These are phyloP conservation scores for Kalmusia sp. DNA, from an alignment of 2,329 filamentous ascomycete genomes.

Conservation along the genomic window DNA sequence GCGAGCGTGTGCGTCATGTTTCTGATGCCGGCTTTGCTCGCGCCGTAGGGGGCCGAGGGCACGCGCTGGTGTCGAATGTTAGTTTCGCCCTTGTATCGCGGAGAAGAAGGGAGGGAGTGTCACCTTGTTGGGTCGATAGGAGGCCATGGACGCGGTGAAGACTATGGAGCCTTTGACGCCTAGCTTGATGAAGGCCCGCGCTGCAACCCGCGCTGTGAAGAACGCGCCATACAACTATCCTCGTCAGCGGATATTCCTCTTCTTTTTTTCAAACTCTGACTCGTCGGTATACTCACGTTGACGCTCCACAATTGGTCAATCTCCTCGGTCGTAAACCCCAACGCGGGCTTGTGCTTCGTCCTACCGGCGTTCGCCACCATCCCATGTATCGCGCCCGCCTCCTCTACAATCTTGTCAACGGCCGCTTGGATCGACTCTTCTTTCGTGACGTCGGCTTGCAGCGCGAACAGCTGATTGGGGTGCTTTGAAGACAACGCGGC, in stretches of 20 bases:
- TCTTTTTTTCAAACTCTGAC: not conserved
- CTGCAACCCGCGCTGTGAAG: conserved; percentile 52
- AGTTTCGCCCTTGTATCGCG: too few species aligned
- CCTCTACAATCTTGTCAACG: conserved; percentile 53
- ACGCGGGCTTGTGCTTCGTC: conserved; percentile 60
- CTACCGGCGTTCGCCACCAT: conserved; percentile 60
- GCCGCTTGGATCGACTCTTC: conserved; percentile 54
- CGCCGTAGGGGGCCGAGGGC: conserved; percentile 51
- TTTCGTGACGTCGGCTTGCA: conserved; percentile 57
- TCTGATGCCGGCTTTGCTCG: conserved; percentile 53
- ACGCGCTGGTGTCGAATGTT: too few species aligned
- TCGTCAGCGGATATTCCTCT: not conserved
- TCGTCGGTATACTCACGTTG: too few species aligned
- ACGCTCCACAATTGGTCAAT: conserved; percentile 54
- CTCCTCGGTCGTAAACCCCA: conserved; percentile 59
- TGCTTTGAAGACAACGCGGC: conserved; percentile 45
- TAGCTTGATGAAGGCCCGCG: conserved; percentile 54
- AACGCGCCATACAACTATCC: conserved; percentile 52
- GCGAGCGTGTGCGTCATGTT: conserved; percentile 53
- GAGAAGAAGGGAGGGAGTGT: too few species aligned
- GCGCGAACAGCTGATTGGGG: conserved; percentile 49
- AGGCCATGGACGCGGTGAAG: conserved; percentile 57
- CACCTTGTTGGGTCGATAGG: conserved; percentile 55
- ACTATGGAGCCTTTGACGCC: conserved; percentile 55
- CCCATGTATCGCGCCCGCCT: conserved; percentile 55